Percentiles rank a stretch among this genome's conserved stretches.
These are phyloP conservation scores for Naumovozyma castellii DNA, from an alignment of 805 yeast species.

Conservation along the genomic window DNA sequence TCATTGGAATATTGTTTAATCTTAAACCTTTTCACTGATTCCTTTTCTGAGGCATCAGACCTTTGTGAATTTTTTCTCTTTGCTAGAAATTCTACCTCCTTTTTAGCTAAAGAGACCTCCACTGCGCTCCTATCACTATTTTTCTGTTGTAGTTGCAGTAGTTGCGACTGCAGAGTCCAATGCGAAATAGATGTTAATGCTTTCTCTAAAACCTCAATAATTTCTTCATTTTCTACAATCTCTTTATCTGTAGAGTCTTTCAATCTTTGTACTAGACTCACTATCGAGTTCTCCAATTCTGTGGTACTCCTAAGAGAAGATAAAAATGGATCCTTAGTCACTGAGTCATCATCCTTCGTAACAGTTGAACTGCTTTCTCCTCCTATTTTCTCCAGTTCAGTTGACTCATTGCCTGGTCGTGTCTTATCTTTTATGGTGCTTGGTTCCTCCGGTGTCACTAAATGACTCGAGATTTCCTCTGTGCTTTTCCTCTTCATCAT, in stretches of 20 bases:
- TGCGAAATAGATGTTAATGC: slow-evolving; percentile 25
- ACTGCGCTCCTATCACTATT: slow-evolving; percentile 18
- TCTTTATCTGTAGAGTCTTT: slow-evolving; percentile 4
- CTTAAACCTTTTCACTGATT: background rate
- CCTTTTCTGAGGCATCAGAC: background rate
- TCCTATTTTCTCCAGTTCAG: background rate
- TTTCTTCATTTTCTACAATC: slow-evolving; percentile 3
- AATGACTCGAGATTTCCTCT: slow-evolving; percentile 8
- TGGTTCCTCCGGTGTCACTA: slow-evolving; percentile 23
- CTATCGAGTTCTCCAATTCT: slow-evolving; percentile 16
- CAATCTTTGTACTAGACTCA: slow-evolving; percentile 12
- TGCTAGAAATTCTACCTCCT: slow-evolving; percentile 18
- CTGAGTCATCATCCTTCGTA: background rate
- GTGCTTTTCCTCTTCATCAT: slow-evolving; percentile 5
- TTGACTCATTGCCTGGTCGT: background rate
- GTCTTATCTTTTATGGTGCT: background rate
- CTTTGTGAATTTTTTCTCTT: background rate
- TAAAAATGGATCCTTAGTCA: background rate
- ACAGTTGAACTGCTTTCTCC: background rate
- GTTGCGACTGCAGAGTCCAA: slow-evolving; percentile 27
- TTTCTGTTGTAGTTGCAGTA: slow-evolving; percentile 16
- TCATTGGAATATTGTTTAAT: background rate
- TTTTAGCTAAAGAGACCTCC: slow-evolving; percentile 17
- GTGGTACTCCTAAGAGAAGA: slow-evolving; percentile 18
- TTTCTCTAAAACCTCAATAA: slow-evolving; percentile 19